These are phyloP conservation scores for Neofusicoccum sp. DNA, from an alignment of 2,329 filamentous ascomycete genomes.

Conservation along the genomic window DNA sequence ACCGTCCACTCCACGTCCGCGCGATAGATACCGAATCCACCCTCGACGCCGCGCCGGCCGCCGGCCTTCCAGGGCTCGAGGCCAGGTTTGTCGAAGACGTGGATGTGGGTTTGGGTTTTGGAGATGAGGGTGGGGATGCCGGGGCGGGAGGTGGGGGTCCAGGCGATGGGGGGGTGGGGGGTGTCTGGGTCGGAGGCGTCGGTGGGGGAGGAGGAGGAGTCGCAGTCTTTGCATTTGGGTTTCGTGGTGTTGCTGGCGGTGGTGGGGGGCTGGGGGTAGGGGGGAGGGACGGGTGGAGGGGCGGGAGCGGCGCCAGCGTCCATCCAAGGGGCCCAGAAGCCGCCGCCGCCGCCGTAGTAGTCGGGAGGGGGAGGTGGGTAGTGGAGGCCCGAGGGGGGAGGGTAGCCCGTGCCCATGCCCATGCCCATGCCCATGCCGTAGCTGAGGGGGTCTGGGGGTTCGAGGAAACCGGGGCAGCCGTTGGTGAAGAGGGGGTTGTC, in stretches of 20 bases:
- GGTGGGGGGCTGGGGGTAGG: too few relatives aligned
- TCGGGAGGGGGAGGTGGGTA: neutral
- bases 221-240: too few relatives aligned
- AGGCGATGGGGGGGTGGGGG: too few relatives aligned
- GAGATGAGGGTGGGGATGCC: conserved; percentile 1
- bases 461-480: neutral
- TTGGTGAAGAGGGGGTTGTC: neutral
- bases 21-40: conserved; percentile 8
- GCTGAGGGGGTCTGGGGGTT: neutral
- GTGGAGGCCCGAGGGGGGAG: neutral
- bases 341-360: neutral
- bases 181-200: too few relatives aligned
- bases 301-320: neutral
- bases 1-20: conserved; percentile 20
- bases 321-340: neutral
- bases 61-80: conserved; percentile 13
- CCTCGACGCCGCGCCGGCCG: neutral
- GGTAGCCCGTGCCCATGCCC: neutral
- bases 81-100: conserved; percentile 13
- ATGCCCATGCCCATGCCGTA: neutral
- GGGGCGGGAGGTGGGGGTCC: neutral
- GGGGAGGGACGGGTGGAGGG: too few relatives aligned
- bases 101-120: conserved; percentile 8
- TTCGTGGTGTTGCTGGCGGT: too few relatives aligned
- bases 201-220: too few relatives aligned